These are phyloP conservation scores for Pyronema domesticum DNA, from an alignment of 495 filamentous ascomycete genomes.

Conservation along the genomic window DNA sequence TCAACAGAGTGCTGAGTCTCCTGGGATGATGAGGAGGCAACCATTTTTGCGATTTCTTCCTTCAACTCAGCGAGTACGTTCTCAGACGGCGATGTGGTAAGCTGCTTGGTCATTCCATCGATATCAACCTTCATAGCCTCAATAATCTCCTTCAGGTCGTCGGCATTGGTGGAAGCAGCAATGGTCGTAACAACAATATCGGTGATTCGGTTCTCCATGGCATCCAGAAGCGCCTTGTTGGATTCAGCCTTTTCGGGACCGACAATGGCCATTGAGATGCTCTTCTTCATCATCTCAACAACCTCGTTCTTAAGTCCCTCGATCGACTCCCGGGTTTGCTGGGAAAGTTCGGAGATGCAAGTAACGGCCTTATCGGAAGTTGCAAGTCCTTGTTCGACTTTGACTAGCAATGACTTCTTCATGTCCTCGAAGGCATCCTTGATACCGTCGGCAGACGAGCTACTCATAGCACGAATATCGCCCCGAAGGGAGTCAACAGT, in stretches of 20 bases:
- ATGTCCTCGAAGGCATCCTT: conserved; percentile 51
- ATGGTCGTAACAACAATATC: conserved; percentile 26
- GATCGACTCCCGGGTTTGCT: conserved; percentile 46
- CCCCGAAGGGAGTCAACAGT: conserved; percentile 12
- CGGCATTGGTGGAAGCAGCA: conserved; percentile 7
- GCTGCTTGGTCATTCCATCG: conserved; percentile 15
- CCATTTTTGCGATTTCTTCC: conserved; percentile 13
- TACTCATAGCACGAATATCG: conserved; percentile 17
- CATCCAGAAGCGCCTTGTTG: conserved; percentile 53
- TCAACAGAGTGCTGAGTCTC: conserved; percentile 14
- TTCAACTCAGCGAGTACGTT: conserved; percentile 14
- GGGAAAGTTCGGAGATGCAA: conserved; percentile 46
- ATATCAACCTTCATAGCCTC: conserved; percentile 15
- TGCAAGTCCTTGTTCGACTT: conserved; percentile 50
- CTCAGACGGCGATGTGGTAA: conserved; percentile 8
- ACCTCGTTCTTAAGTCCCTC: conserved; percentile 46
- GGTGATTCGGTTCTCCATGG: conserved; percentile 40
- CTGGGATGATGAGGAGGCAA: conserved; percentile 4
- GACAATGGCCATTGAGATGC: conserved; percentile 51
- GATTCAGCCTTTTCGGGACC: conserved; percentile 46
- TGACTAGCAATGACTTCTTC: conserved; percentile 41
- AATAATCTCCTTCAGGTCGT: conserved; percentile 10
- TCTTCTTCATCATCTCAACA: conserved; percentile 30
- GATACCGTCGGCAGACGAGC: conserved; percentile 38
- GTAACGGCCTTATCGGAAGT: conserved; percentile 66